Base-by-base conservation (phyloP, 2,329 filamentous ascomycete genomes). In the Camptophora hylomeconis region DNA sequence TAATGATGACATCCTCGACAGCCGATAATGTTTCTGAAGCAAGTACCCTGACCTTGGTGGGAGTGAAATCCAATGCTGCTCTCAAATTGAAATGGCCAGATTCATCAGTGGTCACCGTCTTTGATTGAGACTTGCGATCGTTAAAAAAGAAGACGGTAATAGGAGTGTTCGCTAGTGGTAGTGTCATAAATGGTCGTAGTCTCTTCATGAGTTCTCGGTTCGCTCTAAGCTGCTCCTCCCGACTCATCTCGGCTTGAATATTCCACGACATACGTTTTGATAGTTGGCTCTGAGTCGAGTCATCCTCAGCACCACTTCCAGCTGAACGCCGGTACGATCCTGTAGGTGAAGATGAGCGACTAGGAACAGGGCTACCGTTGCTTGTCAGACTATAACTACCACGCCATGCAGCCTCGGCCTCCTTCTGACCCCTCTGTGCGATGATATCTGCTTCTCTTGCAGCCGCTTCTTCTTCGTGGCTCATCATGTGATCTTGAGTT, bases 141-240 rank as follows among this genome's bases (percentile, higher is more conserved):
- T 95, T 89, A 57, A 92, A 98, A 54, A 98, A 95, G 61, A 95
- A 94, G 1, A 93, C 64, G 0, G 84, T 94, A 30, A 98, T 77
- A 1, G 86, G 77, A 12, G 75, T 69, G 28, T 78, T 71, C 1
- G 77, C 72, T 32, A 86, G 61, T 0, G 89, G 83, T 21, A 76
- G 86, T 1, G 83, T 83, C 58, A 98, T 69, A 50, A 98, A 98
- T 0, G 89, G 89, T 9, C 75, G 76, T 23, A 98, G 65, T 30
- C 89, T 70, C 29, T 81, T 75, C 75, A 94, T 83, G 24, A 98
- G 64, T 47, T 92, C 82, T 7, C 75, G 69, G 51, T 98, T 94
- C 1, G 87, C 86, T 13, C 76, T 61, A 0, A 72, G 62, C 7
- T 94, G 59, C 49, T 98, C 83, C 7, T 76, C 71, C 13, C 80